Evolutionary conservation across 805 yeast genomes (phyloP).

Genomic region (Allodekkera sacchari): DNA sequence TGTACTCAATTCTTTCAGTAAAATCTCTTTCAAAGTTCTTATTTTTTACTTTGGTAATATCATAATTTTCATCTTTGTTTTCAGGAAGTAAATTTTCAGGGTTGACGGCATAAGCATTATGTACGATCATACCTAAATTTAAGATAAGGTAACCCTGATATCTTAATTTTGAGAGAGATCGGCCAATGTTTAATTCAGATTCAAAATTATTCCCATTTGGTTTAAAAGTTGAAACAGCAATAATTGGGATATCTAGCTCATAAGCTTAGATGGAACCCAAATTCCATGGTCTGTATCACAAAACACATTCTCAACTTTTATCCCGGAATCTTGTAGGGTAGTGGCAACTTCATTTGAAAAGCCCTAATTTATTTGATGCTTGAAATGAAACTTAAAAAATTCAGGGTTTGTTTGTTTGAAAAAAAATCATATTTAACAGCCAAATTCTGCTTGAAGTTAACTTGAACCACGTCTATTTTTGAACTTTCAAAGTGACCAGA

Average conservation of each 20-base stretch:
- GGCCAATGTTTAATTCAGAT: background rate
- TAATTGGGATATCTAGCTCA: background rate
- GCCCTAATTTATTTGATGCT: background rate
- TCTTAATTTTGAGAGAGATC: background rate
- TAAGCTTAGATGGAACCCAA: slow-evolving; percentile 1
- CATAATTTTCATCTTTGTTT: background rate
- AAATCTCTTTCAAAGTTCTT: slow-evolving; percentile 1
- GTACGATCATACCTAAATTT: background rate
- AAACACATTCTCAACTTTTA: background rate
- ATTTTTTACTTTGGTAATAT: background rate
- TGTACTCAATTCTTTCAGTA: background rate
- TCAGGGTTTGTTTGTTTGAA: background rate
- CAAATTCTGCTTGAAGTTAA: background rate
- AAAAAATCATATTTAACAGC: background rate
- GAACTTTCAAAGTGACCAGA: slow-evolving; percentile 1
- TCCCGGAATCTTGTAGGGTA: background rate
- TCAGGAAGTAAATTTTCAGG: too few relatives aligned
- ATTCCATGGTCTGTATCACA: slow-evolving; percentile 1
- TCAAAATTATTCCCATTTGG: background rate
- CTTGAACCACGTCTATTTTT: background rate
- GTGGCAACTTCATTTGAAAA: background rate
- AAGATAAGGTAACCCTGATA: background rate
- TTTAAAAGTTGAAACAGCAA: slow-evolving; percentile 1
- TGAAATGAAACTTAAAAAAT: background rate
- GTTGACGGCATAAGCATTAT: background rate